These are phyloP conservation scores for Arthrinium phaeospermum DNA, from an alignment of 2,329 filamentous ascomycete genomes.

Conservation along the genomic window DNA sequence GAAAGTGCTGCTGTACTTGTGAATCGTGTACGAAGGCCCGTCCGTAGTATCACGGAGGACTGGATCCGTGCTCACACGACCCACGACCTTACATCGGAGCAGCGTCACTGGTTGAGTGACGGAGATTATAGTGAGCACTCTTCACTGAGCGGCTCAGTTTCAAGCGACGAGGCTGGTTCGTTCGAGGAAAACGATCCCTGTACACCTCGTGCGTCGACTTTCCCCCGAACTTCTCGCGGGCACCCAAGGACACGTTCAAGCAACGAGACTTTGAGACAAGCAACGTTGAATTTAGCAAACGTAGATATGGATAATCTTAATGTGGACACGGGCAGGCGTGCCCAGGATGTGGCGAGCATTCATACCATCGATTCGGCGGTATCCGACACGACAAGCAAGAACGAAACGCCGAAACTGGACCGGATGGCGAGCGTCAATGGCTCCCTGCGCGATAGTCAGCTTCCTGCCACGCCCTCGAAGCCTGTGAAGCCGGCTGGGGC, in stretches of 20 bases:
- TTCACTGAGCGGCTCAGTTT: slow-evolving; percentile 72
- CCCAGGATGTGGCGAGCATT: slow-evolving; percentile 37
- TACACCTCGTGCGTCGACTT: slow-evolving; percentile 52
- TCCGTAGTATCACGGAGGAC: slow-evolving; percentile 75
- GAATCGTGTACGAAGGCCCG: slow-evolving; percentile 64
- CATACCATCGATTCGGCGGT: slow-evolving; percentile 33
- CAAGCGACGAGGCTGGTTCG: slow-evolving; percentile 54
- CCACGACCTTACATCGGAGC: slow-evolving; percentile 71
- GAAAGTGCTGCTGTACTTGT: slow-evolving; percentile 66
- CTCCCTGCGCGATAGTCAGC: slow-evolving; percentile 27
- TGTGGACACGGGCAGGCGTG: slow-evolving; percentile 27
- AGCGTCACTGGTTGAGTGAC: slow-evolving; percentile 85
- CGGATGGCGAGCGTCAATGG: slow-evolving; percentile 32
- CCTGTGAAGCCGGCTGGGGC: slow-evolving; percentile 45
- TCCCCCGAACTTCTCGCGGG: slow-evolving; percentile 41
- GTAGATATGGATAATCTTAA: slow-evolving; percentile 35
- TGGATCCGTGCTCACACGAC: slow-evolving; percentile 87
- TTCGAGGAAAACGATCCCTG: slow-evolving; percentile 53
- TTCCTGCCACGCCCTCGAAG: slow-evolving; percentile 36
- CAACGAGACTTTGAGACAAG: slow-evolving; percentile 59
- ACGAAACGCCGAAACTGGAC: slow-evolving; percentile 41
- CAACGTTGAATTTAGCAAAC: slow-evolving; percentile 34
- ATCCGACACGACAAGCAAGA: slow-evolving; percentile 35
- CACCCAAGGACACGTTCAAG: slow-evolving; percentile 57
- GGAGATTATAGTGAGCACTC: slow-evolving; percentile 75